phyloP scores from a whole-genome alignment of 495 filamentous ascomycete species.

The Cryomyces minteri region DNA sequence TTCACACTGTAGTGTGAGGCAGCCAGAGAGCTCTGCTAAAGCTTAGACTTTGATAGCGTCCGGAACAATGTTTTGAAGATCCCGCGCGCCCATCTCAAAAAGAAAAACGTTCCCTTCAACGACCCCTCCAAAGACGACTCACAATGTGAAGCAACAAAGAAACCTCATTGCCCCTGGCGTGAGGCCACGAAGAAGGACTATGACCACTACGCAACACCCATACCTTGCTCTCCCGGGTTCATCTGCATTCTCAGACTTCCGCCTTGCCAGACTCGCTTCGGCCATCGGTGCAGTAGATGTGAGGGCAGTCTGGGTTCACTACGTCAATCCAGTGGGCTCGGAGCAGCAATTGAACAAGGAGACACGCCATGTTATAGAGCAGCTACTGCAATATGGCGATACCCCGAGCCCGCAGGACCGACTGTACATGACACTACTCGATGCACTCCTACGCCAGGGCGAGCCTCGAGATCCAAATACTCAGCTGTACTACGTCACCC shows the following conservation, averaged over 20 bases:
- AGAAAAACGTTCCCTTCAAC: no score
- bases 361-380: slow-evolving; percentile 31
- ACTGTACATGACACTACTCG: slow-evolving; percentile 15
- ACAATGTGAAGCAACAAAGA: no score
- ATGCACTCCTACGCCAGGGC: slow-evolving; percentile 15
- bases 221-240: slow-evolving; percentile 18
- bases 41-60: no score
- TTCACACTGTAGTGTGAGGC: no score
- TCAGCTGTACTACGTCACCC: slow-evolving; percentile 46
- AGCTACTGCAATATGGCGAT: slow-evolving; percentile 46
- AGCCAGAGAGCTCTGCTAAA: no score
- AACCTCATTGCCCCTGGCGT: no score
- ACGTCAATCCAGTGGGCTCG: slow-evolving; percentile 23
- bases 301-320: slow-evolving; percentile 47
- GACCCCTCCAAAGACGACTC: no score
- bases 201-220: neutral
- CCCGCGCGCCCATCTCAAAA: no score
- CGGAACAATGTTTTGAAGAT: no score
- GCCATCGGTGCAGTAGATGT: slow-evolving; percentile 34
- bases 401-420: slow-evolving; percentile 21
- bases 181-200: no score
- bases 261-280: slow-evolving; percentile 16
- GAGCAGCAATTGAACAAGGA: slow-evolving; percentile 10
- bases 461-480: slow-evolving; percentile 24
- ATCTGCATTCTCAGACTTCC: slow-evolving; percentile 21